Conservation (phyloP, 495 filamentous ascomycete species). For the Penicillium alfredii region DNA sequence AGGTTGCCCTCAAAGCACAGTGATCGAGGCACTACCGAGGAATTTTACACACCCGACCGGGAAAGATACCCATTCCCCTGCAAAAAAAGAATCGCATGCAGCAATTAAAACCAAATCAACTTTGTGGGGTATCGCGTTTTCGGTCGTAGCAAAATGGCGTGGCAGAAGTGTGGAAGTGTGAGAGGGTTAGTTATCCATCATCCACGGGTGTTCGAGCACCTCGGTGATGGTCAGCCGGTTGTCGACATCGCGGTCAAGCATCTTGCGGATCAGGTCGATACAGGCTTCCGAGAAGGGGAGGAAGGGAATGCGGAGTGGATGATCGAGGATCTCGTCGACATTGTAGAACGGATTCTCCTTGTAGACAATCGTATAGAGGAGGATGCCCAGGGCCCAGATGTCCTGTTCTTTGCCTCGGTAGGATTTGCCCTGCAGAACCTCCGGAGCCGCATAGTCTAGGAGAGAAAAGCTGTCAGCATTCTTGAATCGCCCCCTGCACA, state of each 20-base stretch:
- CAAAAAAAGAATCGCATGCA: constrained; percentile 6
- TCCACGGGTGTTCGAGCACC: constrained; percentile 83
- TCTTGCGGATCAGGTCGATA: constrained; percentile 79
- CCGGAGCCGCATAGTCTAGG: constrained; percentile 92
- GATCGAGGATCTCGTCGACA: constrained; percentile 98
- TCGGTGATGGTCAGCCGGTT: constrained; percentile 73
- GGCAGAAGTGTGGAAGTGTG: constrained; percentile 1
- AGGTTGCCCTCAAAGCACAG: no score
- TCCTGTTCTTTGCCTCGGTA: constrained; percentile 97
- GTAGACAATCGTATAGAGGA: constrained; percentile 97
- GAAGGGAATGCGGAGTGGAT: constrained; percentile 86
- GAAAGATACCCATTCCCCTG: constrained; percentile 9
- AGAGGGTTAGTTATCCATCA: constrained; percentile 23
- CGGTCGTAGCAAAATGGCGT: constrained; percentile 7
- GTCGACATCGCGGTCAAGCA: constrained; percentile 87
- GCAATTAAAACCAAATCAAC: constrained; percentile 22
- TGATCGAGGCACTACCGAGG: no score
- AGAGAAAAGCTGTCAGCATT: background rate
- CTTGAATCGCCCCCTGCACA: no score
- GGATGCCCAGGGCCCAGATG: constrained; percentile 96
- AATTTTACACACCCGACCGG: constrained; percentile 2
- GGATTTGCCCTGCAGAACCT: constrained; percentile 88
- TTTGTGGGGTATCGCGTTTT: constrained; percentile 27
- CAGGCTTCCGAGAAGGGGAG: constrained; percentile 79
- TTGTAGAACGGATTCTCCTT: constrained; percentile 99